Evolutionary conservation across 2,329 filamentous ascomycete genomes (phyloP).

Genomic region (Leptosphaerulina australis): DNA sequence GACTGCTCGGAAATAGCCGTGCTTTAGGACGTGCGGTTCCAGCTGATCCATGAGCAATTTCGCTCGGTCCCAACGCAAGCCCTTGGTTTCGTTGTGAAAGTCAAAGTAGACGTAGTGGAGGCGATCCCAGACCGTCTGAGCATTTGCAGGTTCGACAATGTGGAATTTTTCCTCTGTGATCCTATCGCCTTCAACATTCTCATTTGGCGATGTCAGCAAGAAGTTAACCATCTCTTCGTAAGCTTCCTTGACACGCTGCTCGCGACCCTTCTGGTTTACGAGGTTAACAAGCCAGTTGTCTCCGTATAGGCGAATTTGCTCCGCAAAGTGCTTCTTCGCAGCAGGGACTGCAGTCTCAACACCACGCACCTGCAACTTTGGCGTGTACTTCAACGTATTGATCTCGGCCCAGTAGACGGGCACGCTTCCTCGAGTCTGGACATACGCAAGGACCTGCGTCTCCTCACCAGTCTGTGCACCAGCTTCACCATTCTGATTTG

Average conservation of each 20-base stretch:
- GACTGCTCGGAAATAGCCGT: constrained; percentile 91
- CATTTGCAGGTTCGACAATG: constrained; percentile 69
- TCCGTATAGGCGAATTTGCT: constrained; percentile 91
- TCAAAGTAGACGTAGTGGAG: constrained; percentile 98
- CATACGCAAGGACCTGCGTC: constrained; percentile 88
- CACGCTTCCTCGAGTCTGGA: constrained; percentile 95
- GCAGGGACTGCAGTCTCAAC: constrained; percentile 80
- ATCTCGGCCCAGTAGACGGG: constrained; percentile 96
- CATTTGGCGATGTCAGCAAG: constrained; percentile 71
- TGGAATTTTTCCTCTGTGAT: constrained; percentile 80
- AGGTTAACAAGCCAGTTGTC: constrained; percentile 98
- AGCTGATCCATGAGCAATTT: constrained; percentile 84
- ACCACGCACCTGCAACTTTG: constrained; percentile 84
- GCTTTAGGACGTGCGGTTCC: constrained; percentile 73
- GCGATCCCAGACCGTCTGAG: constrained; percentile 73
- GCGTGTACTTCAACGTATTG: constrained; percentile 90
- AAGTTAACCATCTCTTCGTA: constrained; percentile 89
- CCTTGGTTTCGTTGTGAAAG: constrained; percentile 97
- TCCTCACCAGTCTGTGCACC: constrained; percentile 68
- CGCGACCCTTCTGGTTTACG: constrained; percentile 93
- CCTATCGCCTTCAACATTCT: constrained; percentile 68
- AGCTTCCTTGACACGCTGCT: constrained; percentile 85
- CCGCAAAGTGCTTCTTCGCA: constrained; percentile 84
- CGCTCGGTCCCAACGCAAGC: constrained; percentile 89
- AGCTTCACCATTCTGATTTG: constrained; percentile 71